Percentiles rank a stretch among this genome's conserved stretches.
Conservation (phyloP, 257 asterid species). For the Solanum clarkiae region DNA sequence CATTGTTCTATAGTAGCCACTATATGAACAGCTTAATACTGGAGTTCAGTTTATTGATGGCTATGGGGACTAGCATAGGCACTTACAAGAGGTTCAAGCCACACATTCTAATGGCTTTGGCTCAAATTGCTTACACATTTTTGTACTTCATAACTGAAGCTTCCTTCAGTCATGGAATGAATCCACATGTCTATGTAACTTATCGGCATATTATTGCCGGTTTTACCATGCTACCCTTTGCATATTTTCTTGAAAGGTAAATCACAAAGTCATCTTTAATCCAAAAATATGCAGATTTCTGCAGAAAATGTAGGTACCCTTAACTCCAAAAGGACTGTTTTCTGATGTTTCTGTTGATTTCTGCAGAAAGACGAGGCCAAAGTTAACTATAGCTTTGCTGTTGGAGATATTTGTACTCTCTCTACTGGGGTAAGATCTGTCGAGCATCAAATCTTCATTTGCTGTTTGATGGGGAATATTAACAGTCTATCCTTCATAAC, state of each 20-base stretch:
- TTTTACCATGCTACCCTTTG: constrained; percentile 44
- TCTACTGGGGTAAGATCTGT: constrained; percentile 42
- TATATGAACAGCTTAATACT: neutral
- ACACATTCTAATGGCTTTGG: constrained; percentile 51
- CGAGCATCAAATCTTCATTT: neutral
- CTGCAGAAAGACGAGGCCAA: constrained; percentile 56
- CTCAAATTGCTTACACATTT: constrained; percentile 45
- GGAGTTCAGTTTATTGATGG: neutral
- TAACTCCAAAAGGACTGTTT: neutral
- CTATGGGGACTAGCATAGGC: neutral
- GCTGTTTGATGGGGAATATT: neutral
- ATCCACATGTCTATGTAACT: constrained; percentile 57
- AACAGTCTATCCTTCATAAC: constrained; percentile 2
- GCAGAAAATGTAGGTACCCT: neutral
- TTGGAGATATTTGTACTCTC: constrained; percentile 47
- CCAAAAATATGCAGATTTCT: neutral
- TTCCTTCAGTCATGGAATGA: constrained; percentile 71
- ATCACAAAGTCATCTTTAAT: neutral
- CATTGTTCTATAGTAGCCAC: neutral
- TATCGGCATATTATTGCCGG: constrained; percentile 50
- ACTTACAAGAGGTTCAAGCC: constrained; percentile 35
- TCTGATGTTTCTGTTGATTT: neutral
- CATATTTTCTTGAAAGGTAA: constrained; percentile 63
- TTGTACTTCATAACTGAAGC: constrained; percentile 62
- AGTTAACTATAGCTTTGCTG: constrained; percentile 34